Conservation (phyloP, 768 basidiomycete genomes). For the Kwoniella mangroviensis region DNA sequence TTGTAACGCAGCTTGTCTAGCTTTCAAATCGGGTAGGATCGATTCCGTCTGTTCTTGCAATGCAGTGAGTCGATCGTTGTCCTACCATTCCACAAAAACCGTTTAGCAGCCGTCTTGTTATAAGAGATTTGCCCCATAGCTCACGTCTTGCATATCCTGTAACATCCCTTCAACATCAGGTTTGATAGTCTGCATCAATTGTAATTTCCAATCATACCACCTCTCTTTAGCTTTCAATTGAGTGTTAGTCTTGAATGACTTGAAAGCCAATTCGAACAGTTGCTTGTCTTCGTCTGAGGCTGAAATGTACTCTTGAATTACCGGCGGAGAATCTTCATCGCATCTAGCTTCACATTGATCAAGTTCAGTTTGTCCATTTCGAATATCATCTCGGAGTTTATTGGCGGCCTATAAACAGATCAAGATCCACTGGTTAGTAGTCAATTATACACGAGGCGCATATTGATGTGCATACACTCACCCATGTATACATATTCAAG, state of each 20-base stretch:
- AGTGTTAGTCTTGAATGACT: constrained; percentile 54
- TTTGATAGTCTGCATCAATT: constrained; percentile 45
- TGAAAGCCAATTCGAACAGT: constrained; percentile 55
- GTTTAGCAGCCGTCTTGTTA: background rate
- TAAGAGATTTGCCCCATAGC: constrained; percentile 5
- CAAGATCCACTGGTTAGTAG: background rate
- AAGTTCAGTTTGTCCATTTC: constrained; percentile 31
- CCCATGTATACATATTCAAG: constrained; percentile 57
- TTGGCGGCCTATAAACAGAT: constrained; percentile 42
- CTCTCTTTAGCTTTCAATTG: constrained; percentile 51
- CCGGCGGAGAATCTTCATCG: constrained; percentile 39
- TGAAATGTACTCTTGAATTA: constrained; percentile 57
- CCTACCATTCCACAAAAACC: constrained; percentile 25
- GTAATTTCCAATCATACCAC: constrained; percentile 58
- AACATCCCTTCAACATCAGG: constrained; percentile 44
- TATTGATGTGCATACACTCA: constrained; percentile 21
- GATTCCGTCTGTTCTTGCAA: constrained; percentile 28
- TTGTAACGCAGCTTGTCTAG: constrained; percentile 44
- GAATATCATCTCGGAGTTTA: constrained; percentile 52
- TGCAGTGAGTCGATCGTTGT: constrained; percentile 40
- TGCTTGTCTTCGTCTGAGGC: constrained; percentile 56
- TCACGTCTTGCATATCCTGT: constrained; percentile 46
- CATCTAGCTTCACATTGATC: constrained; percentile 19
- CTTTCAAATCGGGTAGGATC: constrained; percentile 48
- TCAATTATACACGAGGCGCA: background rate